A percentile compares a stretch with the other conserved stretches of the same genome.
Conservation (phyloP, 805 yeast genomes). For the Saccharomycopsis amapae region DNA sequence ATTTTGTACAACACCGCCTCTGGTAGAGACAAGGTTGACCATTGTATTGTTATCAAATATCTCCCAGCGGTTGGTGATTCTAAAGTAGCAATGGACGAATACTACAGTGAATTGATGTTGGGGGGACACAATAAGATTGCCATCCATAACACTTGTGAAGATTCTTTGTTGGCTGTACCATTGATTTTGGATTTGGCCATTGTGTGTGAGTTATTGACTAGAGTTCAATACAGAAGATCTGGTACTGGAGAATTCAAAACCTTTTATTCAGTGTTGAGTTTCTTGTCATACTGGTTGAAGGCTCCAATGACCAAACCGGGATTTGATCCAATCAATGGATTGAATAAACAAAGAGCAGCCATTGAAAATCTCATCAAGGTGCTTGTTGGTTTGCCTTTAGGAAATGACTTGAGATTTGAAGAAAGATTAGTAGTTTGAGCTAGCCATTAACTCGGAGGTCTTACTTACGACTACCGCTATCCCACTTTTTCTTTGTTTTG, state of each 20-base stretch:
- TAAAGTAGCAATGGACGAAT: slow-evolving; percentile 98
- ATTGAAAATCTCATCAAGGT: slow-evolving; percentile 86
- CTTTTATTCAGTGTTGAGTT: slow-evolving; percentile 79
- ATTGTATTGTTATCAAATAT: slow-evolving; percentile 92
- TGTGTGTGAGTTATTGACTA: slow-evolving; percentile 81
- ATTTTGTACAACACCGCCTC: slow-evolving; percentile 74
- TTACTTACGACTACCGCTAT: too few relatives aligned
- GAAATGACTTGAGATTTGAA: slow-evolving; percentile 89
- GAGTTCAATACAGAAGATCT: slow-evolving; percentile 69
- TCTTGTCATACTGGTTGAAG: slow-evolving; percentile 91
- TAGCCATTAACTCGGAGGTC: background rate
- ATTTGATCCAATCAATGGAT: slow-evolving; percentile 81
- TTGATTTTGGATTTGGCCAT: slow-evolving; percentile 86
- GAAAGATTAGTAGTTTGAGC: slow-evolving; percentile 53
- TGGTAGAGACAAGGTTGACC: slow-evolving; percentile 71
- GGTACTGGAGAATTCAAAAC: slow-evolving; percentile 46
- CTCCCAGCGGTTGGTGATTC: slow-evolving; percentile 93
- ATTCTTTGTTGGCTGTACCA: slow-evolving; percentile 90
- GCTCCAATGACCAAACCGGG: slow-evolving; percentile 94
- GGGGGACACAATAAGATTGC: slow-evolving; percentile 96
- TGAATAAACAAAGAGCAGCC: slow-evolving; percentile 91
- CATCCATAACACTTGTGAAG: slow-evolving; percentile 94
- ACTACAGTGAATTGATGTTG: slow-evolving; percentile 91
- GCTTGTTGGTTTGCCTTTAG: slow-evolving; percentile 82
- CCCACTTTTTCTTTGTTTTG: too few relatives aligned